Base-by-base conservation (phyloP, 495 filamentous ascomycete species). In the Trichoderma gamsii region DNA sequence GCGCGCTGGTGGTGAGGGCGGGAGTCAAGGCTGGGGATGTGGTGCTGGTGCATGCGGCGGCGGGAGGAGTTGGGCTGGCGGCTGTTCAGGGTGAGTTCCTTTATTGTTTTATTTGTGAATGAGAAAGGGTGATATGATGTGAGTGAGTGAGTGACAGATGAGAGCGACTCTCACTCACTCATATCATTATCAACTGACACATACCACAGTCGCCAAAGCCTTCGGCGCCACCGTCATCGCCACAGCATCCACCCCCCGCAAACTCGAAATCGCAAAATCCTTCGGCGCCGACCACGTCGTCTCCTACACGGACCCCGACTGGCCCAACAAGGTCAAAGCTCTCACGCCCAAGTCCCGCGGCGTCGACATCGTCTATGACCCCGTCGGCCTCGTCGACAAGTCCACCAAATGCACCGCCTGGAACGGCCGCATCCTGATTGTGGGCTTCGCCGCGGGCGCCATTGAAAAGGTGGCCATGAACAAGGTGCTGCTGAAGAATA, bases 391-490 rank as follows among this genome's bases (percentile, higher is more conserved):
- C 80, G 90, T 97, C 29, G 90, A 93, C 69, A 79, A 85, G 75
- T 90, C 87, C 74, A 85, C 92, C 70, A 96, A 94, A 78, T 97
- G 93, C 79, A 88, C 88, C 2, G 88, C 90, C 38, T 98, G 93
- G 93, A 96, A 96, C 76, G 93, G 90, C 9, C 82, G 93, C 4
- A 80, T 98, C 52, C 76, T 97, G 56, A 88, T 98, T 9, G 87
- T 97, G 76, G 94, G 94, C 13, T 98, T 97, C 77, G 92, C 93
- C 5, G 93, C 88, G 0, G 94, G 94, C 0, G 82, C 80, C 63
- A 96, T 97, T 72, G 94, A 98, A 80, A 95, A 95, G 78, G 85
- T 97, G 66, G 90, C 91, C 23, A 85, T 93, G 82, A 98, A 98
- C 76, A 86, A 92, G 78, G 91, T 97, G 27, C 76, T 97, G 71